Percentiles rank a stretch among this genome's conserved stretches.
phyloP scores from a whole-genome alignment of 108 stramenopile genomes.

The Poteriospumella lacustris region DNA sequence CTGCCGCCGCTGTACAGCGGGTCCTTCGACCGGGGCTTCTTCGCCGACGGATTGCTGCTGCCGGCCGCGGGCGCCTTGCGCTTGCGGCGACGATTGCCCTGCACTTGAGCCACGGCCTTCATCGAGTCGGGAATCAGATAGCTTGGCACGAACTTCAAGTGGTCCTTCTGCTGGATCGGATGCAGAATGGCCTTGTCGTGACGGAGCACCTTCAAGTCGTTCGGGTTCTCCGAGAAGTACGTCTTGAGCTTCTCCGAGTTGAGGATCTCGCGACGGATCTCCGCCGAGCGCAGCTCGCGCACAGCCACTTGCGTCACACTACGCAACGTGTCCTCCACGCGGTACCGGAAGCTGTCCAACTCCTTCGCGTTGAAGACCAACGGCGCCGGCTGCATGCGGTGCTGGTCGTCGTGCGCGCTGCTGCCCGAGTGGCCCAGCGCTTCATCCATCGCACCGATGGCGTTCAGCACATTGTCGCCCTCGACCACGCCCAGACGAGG shows the following conservation, averaged over 20 bases:
- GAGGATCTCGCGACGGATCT: constrained; percentile 83
- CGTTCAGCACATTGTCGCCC: constrained; percentile 32
- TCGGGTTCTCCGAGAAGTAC: constrained; percentile 91
- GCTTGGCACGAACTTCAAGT: constrained; percentile 73
- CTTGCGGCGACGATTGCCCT: no score
- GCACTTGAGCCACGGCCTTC: constrained; percentile 68
- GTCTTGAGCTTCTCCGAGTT: constrained; percentile 80
- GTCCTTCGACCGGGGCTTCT: constrained; percentile 69
- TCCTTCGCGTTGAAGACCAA: constrained; percentile 87
- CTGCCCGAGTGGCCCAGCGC: not conserved
- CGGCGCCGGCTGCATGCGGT: constrained; percentile 72
- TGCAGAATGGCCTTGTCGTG: constrained; percentile 52
- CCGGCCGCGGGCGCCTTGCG: no score
- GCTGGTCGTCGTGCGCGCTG: constrained; percentile 35
- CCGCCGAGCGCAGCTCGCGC: constrained; percentile 80
- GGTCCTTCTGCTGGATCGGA: constrained; percentile 43
- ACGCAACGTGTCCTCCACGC: constrained; percentile 84
- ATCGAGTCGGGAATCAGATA: constrained; percentile 88
- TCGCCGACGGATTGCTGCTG: constrained; percentile 30
- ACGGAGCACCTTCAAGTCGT: constrained; percentile 64
- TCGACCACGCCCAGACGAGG: constrained; percentile 55
- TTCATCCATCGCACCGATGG: constrained; percentile 20
- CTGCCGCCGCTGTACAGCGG: constrained; percentile 76
- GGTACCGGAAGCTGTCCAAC: constrained; percentile 91
- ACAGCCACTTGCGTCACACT: constrained; percentile 78